phyloP scores from a whole-genome alignment of 1,284 basidiomycete species.

The Rhodotorula sp. region DNA sequence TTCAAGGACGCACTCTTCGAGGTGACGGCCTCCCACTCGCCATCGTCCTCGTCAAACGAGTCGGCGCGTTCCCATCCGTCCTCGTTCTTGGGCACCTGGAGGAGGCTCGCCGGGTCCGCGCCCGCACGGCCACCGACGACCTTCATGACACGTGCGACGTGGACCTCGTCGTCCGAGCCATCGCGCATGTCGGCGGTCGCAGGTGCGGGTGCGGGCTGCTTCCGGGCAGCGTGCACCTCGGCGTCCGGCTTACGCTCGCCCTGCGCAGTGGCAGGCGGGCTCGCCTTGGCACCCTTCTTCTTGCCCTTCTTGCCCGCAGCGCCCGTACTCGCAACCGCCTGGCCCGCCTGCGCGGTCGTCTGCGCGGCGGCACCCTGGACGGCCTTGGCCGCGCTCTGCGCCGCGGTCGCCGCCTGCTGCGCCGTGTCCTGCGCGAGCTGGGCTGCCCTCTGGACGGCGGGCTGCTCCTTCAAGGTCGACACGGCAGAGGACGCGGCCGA shows the following conservation, averaged over 20 bases:
- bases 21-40: slow-evolving; percentile 20
- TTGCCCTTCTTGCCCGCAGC: not conserved
- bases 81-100: slow-evolving; percentile 2
- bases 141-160: slow-evolving; percentile 32
- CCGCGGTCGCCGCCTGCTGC: not conserved
- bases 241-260: not conserved
- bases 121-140: slow-evolving; percentile 36
- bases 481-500: slow-evolving; percentile 9
- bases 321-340: not conserved
- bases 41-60: slow-evolving; percentile 27
- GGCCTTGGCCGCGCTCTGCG: not conserved
- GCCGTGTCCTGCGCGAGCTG: slow-evolving; percentile 1
- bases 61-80: slow-evolving; percentile 23
- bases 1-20: slow-evolving; percentile 33
- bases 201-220: not conserved
- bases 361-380: not conserved
- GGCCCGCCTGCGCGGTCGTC: not conserved
- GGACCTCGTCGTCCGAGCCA: slow-evolving; percentile 12
- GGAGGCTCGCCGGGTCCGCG: slow-evolving; percentile 13
- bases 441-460: not conserved
- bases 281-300: slow-evolving; percentile 19
- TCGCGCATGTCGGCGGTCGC: slow-evolving; percentile 34
- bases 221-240: slow-evolving; percentile 5
- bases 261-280: not conserved
- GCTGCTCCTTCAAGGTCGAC: not conserved